Evolutionary conservation across 768 basidiomycete genomes (phyloP), one percentile per base, ranked within the genome.

Genomic region (Kwoniella sp.): DNA sequence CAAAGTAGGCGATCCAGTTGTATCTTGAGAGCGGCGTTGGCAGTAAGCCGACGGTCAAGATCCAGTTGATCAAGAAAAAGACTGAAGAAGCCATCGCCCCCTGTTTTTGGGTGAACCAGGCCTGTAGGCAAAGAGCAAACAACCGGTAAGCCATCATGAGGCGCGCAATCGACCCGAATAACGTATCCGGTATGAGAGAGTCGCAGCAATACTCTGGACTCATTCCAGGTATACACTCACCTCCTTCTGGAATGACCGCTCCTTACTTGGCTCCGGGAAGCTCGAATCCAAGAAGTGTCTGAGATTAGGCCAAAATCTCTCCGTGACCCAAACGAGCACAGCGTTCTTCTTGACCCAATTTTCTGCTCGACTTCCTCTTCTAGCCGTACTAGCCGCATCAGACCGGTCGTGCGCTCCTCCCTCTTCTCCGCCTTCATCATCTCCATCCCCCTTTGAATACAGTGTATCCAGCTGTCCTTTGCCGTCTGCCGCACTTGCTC

Each of bases 241-340:
- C 60, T 79, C 78, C 60, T 77, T 78, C 44, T 74, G 71, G 55
- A 71, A 79, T 21, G 74, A 68, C 48, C 69, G 62, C 60, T 79
- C 78, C 57, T 79, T 79, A 37, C 57, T 64, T 5, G 64, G 51
- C 54, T 80, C 79, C 7, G 74, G 71, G 60, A 76, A 80, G 19
- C 61, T 69, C 21, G 72, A 73, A 54, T 80, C 74, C 54, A 76
- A 63, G 55, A 78, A 80, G 59, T 80, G 72, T 40, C 47, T 57
- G 40, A 77, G 24, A 49, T 68, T 76, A 0, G 75, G 75, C 70
- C 69, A 74, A 5, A 66, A 33, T 21, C 73, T 65, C 36, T 73
- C 76, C 40, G 72, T 53, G 7, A 74, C 37, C 62, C 62, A 64
- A 1, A 51, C n/a, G 12, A 64, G 49, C n/a, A 44, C 50, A 21